Conservation (phyloP, 768 basidiomycete genomes). For the Panellus pusillus region DNA sequence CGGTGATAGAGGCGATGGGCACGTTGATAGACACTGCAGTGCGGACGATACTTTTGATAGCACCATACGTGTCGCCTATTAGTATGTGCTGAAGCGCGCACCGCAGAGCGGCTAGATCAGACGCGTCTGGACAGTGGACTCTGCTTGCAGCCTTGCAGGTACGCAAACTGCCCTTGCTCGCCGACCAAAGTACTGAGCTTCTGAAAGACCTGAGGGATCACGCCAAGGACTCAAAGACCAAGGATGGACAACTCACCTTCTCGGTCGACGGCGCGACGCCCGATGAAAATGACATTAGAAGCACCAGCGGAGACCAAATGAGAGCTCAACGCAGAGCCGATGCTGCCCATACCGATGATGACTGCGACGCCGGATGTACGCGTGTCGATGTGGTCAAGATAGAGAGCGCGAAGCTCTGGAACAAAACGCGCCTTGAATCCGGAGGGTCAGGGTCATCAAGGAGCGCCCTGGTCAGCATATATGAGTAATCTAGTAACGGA, state of each 20-base stretch:
- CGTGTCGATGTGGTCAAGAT: not conserved
- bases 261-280: slow-evolving; percentile 23
- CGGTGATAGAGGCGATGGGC: slow-evolving; percentile 23
- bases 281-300: slow-evolving; percentile 21
- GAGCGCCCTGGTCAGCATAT: no score
- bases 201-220: slow-evolving; percentile 20
- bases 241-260: slow-evolving; percentile 17
- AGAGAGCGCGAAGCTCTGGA: slow-evolving; percentile 24
- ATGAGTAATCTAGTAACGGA: no score
- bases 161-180: slow-evolving; percentile 18
- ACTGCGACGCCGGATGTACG: slow-evolving; percentile 27
- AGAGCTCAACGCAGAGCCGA: slow-evolving; percentile 28
- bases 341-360: slow-evolving; percentile 35
- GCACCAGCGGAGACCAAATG: slow-evolving; percentile 27
- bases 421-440: slow-evolving; percentile 26
- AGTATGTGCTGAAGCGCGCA: slow-evolving; percentile 20
- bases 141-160: no score
- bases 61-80: slow-evolving; percentile 22
- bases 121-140: no score
- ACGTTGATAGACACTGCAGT: slow-evolving; percentile 28
- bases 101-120: slow-evolving; percentile 24
- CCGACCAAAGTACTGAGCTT: not conserved
- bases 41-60: slow-evolving; percentile 31
- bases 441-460: no score
- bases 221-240: not conserved